A percentile compares a stretch with the other conserved stretches of the same genome.
phyloP scores from a whole-genome alignment of 495 filamentous ascomycete species.

The Lasiosphaeria ovina region DNA sequence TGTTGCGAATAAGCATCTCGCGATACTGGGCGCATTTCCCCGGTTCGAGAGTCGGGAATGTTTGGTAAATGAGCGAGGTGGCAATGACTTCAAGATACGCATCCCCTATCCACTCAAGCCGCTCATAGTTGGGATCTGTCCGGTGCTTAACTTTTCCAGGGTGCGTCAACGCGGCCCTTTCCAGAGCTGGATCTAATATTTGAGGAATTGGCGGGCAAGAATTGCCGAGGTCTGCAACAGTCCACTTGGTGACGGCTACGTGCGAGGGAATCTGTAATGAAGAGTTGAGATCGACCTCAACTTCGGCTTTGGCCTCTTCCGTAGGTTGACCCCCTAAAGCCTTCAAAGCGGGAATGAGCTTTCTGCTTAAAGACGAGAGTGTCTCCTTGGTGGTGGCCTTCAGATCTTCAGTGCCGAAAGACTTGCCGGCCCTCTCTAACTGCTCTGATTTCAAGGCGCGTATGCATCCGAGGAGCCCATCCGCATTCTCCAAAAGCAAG shows the following conservation, averaged over 20 bases:
- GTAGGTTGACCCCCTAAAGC: neutral
- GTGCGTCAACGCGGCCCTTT: constrained; percentile 68
- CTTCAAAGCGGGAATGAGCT: constrained; percentile 18
- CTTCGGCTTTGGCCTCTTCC: too few relatives aligned
- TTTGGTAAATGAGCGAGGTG: constrained; percentile 60
- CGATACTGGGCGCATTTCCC: constrained; percentile 65
- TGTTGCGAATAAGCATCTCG: constrained; percentile 72
- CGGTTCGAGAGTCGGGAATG: constrained; percentile 56
- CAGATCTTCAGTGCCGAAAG: neutral
- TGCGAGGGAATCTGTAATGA: constrained; percentile 13
- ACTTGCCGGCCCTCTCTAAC: neutral
- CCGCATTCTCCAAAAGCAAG: constrained; percentile 29
- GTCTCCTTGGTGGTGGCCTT: constrained; percentile 1
- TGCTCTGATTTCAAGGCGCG: constrained; percentile 12
- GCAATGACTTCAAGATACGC: constrained; percentile 70
- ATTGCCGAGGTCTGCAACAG: constrained; percentile 35
- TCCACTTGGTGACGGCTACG: constrained; percentile 37
- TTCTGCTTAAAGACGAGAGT: constrained; percentile 12
- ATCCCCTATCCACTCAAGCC: constrained; percentile 74
- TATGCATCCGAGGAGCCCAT: constrained; percentile 28
- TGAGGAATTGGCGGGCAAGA: constrained; percentile 55
- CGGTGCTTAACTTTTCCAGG: constrained; percentile 39
- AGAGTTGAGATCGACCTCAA: neutral
- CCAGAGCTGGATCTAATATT: constrained; percentile 55
- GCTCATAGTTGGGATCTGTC: constrained; percentile 57